Conservation (phyloP, 768 basidiomycete species). For the Cystobasidium onofrii region DNA sequence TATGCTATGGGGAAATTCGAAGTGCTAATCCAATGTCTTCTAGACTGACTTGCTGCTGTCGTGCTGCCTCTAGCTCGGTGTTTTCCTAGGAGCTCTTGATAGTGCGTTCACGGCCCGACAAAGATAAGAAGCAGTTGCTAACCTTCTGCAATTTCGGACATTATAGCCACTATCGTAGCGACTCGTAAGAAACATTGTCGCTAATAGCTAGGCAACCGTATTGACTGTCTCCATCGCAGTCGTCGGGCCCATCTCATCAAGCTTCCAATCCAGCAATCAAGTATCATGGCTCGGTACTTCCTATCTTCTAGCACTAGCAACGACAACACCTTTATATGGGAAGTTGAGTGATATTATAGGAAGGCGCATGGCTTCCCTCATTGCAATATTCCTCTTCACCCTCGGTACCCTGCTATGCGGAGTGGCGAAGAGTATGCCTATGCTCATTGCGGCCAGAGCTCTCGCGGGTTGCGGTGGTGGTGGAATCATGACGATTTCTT, state of each 20-base stretch:
- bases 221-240: constrained; percentile 6
- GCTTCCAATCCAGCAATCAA: constrained; percentile 44
- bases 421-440: constrained; percentile 73
- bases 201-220: background rate
- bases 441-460: constrained; percentile 69
- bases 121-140: background rate
- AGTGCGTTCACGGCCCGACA: background rate
- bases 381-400: constrained; percentile 75
- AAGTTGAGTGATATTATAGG: constrained; percentile 47
- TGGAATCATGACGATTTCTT: constrained; percentile 50
- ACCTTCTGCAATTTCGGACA: background rate
- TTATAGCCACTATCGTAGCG: constrained; percentile 1
- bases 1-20: background rate
- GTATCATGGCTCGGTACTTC: constrained; percentile 64
- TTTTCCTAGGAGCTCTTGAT: constrained; percentile 26
- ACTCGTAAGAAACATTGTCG: background rate
- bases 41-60: background rate
- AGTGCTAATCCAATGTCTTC: background rate
- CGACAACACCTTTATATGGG: constrained; percentile 45
- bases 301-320: constrained; percentile 39
- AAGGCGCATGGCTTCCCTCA: constrained; percentile 74
- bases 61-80: background rate
- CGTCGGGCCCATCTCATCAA: constrained; percentile 32
- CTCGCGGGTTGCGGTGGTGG: constrained; percentile 69
- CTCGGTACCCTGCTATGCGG: constrained; percentile 79